Evolutionary conservation across 2,329 filamentous ascomycete species (phyloP), one percentile per base, ranked within the genome.

Genomic region (Aspergillus tamarii): DNA sequence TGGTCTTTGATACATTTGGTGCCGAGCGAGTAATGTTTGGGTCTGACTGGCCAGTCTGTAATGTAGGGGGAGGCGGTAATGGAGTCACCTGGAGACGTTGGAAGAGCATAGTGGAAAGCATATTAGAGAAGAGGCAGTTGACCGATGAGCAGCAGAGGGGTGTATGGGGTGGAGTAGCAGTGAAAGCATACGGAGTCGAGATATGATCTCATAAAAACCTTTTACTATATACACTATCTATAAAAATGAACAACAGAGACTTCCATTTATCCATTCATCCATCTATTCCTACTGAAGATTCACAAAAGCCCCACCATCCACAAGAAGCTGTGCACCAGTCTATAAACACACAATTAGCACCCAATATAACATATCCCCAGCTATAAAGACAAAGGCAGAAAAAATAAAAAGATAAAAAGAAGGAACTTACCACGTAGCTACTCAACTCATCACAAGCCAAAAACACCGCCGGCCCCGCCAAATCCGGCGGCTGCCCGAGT

Each of bases 1-100:
- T 90, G 59, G 81, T 94, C 0, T 86, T 96, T 59, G 85, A 88
- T 32, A 85, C 85, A 1, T 97, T 97, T 73, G 89, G 91, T 1
- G 80, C 90, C 0, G 75, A 82, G 26, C 85, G 92, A 67, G 85
- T 95, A 74, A 93, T 98, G 89, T 97, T 95, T 77, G 94, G 90
- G 28, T 94, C 91, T 67, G 93, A 97, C 77, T 98, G 94, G 94
- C 94, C 94, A 2, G 90, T 97, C 0, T 96, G 93, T 79, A 94
- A 92, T 66, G 81, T 92, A 39, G 86, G 87, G 0, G 85, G 85
- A 2, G 84, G 84, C 0, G 79, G 77, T 0, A 83, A 83, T 48
- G 81, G 84, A 55, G 78, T 82, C 26, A 88, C 91, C 36, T 97
- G 93, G 93, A 80, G 81, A 41, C 86, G 89, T 70, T 97, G 94